Evolutionary conservation across 1,284 basidiomycete species (phyloP), one percentile per base, ranked within the genome.

Genomic region (Heliocybe sulcata): DNA sequence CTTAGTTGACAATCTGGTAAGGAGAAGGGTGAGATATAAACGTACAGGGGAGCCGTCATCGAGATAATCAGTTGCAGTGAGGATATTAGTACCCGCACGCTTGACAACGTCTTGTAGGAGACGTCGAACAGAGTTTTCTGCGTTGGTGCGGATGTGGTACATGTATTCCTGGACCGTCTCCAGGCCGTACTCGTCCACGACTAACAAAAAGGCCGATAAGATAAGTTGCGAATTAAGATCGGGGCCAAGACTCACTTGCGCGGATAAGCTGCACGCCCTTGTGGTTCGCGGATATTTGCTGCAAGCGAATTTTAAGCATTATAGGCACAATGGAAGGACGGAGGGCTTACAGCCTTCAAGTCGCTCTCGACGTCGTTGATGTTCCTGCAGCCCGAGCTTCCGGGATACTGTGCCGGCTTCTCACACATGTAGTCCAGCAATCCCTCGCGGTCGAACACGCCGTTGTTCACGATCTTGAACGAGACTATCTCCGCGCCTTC

Each of bases 221-320:
- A 8, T 4, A 50, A 4, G 19, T 10, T 54, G n/a, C 6, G 29
- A 31, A 31, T 31, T 6, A 52, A 45, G 25, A 51, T 33, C 27
- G 51, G 29, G 9, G 29, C 19, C 1, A 2, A 26, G 42, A 47
- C 70, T 50, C 58, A 90, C 87, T 82, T 45, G 85, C 81, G 64
- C 85, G 85, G 55, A 94, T 82, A 8, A 94, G 77, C 60, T 90
- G 86, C 25, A 90, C 85, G 14, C 94, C 95, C 73, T 97, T 98
- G 70, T 96, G 85, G 67, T 97, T 98, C 16, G 96, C 95, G 0
- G 94, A 92, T 57, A 98, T 90, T 87, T 97, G 94, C 82, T 90
- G 38, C 22, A 38, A 8, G 50, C 2, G 3, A 50, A n/a, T 23
- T 9, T n/a, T 47, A 2, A 53, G 25, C 12, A 16, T 47, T 45